A percentile compares a stretch with the other conserved stretches of the same genome.
Evolutionary conservation across 2,329 filamentous ascomycete genomes (phyloP).

Genomic region (Colletotrichum higginsianum): DNA sequence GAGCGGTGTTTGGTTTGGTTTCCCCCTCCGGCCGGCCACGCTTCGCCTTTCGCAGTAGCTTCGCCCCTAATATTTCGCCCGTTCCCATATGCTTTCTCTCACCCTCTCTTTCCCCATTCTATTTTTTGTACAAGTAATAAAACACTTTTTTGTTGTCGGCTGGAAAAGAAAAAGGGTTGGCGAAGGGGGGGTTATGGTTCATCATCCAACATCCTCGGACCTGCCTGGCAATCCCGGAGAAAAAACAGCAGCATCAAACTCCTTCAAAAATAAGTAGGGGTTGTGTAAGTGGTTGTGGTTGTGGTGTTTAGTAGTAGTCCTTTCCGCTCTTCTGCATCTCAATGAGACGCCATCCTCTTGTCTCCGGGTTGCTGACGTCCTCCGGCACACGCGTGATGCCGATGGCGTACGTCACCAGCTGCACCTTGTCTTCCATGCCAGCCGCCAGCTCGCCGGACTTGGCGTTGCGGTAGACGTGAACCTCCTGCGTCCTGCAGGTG

Average conservation of each 20-base stretch:
- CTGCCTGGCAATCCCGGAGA: conserved; percentile 27
- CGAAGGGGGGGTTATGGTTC: conserved; percentile 24
- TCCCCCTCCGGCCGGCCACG: conserved; percentile 11
- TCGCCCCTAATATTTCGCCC: conserved; percentile 33
- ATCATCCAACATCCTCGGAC: conserved; percentile 27
- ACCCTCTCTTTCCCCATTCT: conserved; percentile 3
- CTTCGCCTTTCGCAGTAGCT: conserved; percentile 12
- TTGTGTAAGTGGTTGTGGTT: background rate
- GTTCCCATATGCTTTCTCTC: conserved; percentile 32
- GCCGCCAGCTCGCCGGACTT: conserved; percentile 92
- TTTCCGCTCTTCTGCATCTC: conserved; percentile 98
- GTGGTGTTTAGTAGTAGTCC: conserved; percentile 75
- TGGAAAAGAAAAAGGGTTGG: conserved; percentile 6
- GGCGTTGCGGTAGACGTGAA: conserved; percentile 94
- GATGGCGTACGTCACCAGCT: conserved; percentile 98
- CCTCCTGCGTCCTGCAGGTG: conserved; percentile 95
- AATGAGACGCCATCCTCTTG: conserved; percentile 95
- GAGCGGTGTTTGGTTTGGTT: conserved; percentile 39
- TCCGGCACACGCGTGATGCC: conserved; percentile 94
- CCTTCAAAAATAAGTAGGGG: background rate
- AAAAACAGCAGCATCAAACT: background rate
- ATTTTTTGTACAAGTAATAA: conserved; percentile 44
- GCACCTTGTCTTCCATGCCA: conserved; percentile 98
- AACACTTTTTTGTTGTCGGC: conserved; percentile 39
- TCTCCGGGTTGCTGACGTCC: conserved; percentile 97